Percentiles rank a stretch among this genome's conserved stretches.
phyloP scores from a whole-genome alignment of 108 stramenopile species.

The Fragilaria radians region DNA sequence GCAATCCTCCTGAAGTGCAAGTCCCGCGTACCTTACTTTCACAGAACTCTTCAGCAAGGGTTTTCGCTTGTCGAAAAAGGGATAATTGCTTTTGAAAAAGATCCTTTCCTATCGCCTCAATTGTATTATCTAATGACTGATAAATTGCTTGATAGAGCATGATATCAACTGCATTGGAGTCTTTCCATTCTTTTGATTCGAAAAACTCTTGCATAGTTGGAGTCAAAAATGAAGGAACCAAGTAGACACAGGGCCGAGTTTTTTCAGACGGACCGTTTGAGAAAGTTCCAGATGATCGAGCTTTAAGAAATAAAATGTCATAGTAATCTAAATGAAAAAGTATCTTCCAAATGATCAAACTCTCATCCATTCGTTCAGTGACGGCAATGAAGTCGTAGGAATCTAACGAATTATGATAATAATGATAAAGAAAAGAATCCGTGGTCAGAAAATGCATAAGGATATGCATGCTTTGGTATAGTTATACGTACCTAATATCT shows the following conservation, averaged over 20 bases:
- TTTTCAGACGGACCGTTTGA: not conserved
- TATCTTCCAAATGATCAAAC: constrained; percentile 19
- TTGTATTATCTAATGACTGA: constrained; percentile 35
- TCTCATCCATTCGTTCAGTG: constrained; percentile 28
- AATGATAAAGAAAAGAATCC: too few species aligned
- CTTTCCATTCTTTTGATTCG: constrained; percentile 20
- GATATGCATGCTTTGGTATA: too few species aligned
- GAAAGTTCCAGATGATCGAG: not conserved
- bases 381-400: constrained; percentile 41
- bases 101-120: constrained; percentile 33
- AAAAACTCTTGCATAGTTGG: constrained; percentile 24
- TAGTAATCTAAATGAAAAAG: constrained; percentile 15
- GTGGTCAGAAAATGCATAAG: too few species aligned
- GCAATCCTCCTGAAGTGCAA: constrained; percentile 1
- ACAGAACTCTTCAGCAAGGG: not conserved
- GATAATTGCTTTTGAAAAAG: constrained; percentile 17
- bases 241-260: constrained; percentile 16
- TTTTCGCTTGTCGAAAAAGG: constrained; percentile 8
- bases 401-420: too few species aligned
- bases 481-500: not conserved
- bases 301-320: constrained; percentile 15
- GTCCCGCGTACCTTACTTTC: not conserved
- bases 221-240: constrained; percentile 22
- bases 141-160: constrained; percentile 36
- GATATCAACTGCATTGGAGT: constrained; percentile 15